Evolutionary conservation across 2,329 filamentous ascomycete genomes (phyloP), one percentile per base, ranked within the genome.

Genomic region (Stagonosporopsis cucurbitacearum): DNA sequence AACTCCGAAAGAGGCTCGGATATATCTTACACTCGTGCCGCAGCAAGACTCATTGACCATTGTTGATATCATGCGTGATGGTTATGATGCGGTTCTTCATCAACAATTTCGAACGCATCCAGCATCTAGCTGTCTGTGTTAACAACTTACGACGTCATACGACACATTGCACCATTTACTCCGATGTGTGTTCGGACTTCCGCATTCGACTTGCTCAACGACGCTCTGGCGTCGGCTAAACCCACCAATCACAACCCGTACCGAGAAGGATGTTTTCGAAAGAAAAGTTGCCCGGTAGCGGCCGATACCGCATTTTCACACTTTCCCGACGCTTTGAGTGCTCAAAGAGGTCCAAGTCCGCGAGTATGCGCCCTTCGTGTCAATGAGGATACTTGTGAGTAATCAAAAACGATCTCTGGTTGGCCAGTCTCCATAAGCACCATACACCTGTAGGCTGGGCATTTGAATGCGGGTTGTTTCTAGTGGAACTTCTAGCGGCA

Each of bases 301-400:
- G 63, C 58, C 65, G 65, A 65, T 53, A 59, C 65, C 65, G 62
- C 54, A 58, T 58, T 39, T 20, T 53, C 49, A 25, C 28, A 51
- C 42, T 46, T 58, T 57, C 41, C 56, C 62, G 58, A 58, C 54
- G 49, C 55, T 41, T 51, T 30, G 13, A 36, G 32, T 13, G 19
- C 30, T 26, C 28, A 20, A 36, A 39, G 33, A 23, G 45, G 52
- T 40, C 40, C 13, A 32, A n/a, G 35, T 42, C 46, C 41, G 35
- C 53, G 22, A 13, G 19, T 40, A 6, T n/a, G 17, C 49, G 49
- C 49, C 44, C 54, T 57, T n/a, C 8, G 44, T 30, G 22, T 13
- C 11, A 41, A 25, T 45, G 33, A 44, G 43, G 48, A 33, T 35
- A 20, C 26, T 36, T 30, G 28, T 50, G 46, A 50, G 26, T 39